Evolutionary conservation across 2,329 filamentous ascomycete genomes (phyloP).

Genomic region (Esteya vermicola): DNA sequence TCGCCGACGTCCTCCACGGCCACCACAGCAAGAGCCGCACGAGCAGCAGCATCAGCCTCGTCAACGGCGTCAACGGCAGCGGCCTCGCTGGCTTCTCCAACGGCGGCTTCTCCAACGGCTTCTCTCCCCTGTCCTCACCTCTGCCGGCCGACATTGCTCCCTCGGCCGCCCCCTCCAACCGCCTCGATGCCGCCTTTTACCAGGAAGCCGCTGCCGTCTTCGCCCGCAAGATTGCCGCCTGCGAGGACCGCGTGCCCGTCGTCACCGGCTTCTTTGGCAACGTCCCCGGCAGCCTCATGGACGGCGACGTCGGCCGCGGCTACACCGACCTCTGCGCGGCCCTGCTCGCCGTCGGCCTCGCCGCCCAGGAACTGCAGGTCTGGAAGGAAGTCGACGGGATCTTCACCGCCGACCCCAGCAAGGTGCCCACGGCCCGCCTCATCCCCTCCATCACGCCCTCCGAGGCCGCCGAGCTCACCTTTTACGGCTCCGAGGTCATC

Average conservation of each 20-base stretch:
- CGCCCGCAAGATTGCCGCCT: conserved; percentile 48
- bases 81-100: conserved; percentile 36
- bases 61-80: background rate
- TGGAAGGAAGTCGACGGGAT: conserved; percentile 89
- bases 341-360: conserved; percentile 75
- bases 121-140: no score
- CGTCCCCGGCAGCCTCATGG: conserved; percentile 75
- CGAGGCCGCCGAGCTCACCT: conserved; percentile 90
- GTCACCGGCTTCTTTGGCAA: conserved; percentile 91
- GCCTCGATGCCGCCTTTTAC: conserved; percentile 57
- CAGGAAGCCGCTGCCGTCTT: conserved; percentile 46
- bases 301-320: conserved; percentile 72
- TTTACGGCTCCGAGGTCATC: conserved; percentile 91
- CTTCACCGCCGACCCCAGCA: conserved; percentile 55
- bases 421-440: conserved; percentile 86
- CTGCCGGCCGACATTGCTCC: no score
- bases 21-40: background rate
- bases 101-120: conserved; percentile 56
- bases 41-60: background rate
- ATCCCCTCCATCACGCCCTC: conserved; percentile 79
- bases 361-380: conserved; percentile 80
- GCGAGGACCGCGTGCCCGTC: conserved; percentile 49
- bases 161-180: no score
- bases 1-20: conserved; percentile 37
- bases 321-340: conserved; percentile 96